Evolutionary conservation across 495 filamentous ascomycete species (phyloP).

Genomic region (Aspergillus wentii): DNA sequence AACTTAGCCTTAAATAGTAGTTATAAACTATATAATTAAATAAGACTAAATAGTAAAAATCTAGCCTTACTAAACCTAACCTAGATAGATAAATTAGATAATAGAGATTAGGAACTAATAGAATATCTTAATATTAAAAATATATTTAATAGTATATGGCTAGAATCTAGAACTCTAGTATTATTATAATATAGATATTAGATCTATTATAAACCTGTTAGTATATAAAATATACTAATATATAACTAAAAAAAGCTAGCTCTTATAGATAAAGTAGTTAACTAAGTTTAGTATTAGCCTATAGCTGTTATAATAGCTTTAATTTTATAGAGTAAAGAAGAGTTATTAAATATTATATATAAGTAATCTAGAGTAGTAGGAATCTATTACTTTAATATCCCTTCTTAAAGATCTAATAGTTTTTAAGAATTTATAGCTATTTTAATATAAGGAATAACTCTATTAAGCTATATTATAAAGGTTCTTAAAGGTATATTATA

Average conservation of each 20-base stretch:
- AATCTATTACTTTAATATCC: background rate
- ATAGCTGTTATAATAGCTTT: background rate
- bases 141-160: conserved; percentile 1
- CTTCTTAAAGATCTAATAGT: background rate
- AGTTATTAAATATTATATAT: background rate
- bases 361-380: background rate
- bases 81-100: background rate
- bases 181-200: background rate
- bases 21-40: conserved; percentile 5
- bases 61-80: conserved; percentile 1
- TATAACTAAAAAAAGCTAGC: background rate
- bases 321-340: background rate
- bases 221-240: background rate
- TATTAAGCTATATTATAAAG: too few species aligned
- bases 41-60: conserved; percentile 2
- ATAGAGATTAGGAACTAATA: background rate
- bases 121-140: background rate
- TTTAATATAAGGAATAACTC: too few species aligned
- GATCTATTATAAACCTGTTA: background rate
- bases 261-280: background rate
- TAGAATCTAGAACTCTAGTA: conserved; percentile 4
- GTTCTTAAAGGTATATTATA: too few species aligned
- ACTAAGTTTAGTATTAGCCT: background rate
- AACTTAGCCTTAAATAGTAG: too few species aligned
- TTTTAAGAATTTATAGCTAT: too few species aligned